Base-by-base conservation (phyloP, 2,329 filamentous ascomycete species). In the Pseudonectria buxi region DNA sequence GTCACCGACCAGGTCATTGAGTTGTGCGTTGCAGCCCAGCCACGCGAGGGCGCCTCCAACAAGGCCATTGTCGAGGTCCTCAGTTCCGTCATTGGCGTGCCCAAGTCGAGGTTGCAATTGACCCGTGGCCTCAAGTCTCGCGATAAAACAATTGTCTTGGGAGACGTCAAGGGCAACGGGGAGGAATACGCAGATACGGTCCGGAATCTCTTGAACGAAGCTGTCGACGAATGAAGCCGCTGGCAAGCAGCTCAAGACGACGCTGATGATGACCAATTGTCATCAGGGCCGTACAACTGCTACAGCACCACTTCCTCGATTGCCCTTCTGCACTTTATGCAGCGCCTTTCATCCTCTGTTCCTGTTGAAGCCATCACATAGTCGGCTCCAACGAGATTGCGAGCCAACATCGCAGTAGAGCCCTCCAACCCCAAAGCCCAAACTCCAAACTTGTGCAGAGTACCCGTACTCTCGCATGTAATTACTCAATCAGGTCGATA, bases 11-110 rank as follows among this genome's bases (percentile, higher is more conserved):
- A 74, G 6, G 62, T 62, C 3, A 69, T 86, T 30, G 73, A 83
- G 40, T 56, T 87, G 2, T 81, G 78, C 31, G 81, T 86, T 3
- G 62, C 80, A 1, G 81, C 79, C 0, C 78, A 72, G 44, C 69
- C 82, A 10, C 69, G 71, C 41, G 78, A 85, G 11, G 80, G 81
- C 11, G 78, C 83, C 52, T 76, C 82, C 5, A 86, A 86, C 53
- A 74, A 72, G 51, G 81, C 81, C 4, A 76, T 84, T 3, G 61
- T 77, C 32, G 65, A 71, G 26, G 59, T 86, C 4, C 61, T 87
- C 36, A 79, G 80, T 44, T 63, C 76, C 51, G 66, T 69, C 6
- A 65, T 86, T 3, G 64, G 66, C 2, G 63, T 81, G 6, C 72
- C 81, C 22, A 84, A 81, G 51, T 79, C 81, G 2, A 69, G 76